Evolutionary conservation across 2,329 filamentous ascomycete species (phyloP).

Genomic region (Aspergillus sp.): DNA sequence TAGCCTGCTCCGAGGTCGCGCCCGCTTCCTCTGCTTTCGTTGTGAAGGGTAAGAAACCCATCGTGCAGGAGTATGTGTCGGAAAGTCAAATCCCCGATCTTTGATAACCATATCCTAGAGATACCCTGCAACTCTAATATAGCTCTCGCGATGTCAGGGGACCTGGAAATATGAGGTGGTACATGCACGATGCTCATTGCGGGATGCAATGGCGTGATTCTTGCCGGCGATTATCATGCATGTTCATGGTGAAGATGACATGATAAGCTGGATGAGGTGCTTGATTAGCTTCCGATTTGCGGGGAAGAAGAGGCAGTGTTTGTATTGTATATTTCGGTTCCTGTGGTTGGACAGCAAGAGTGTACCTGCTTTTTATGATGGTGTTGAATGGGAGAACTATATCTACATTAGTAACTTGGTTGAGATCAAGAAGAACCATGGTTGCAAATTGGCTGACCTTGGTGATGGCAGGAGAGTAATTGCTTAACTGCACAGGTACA

Average conservation of each 20-base stretch:
- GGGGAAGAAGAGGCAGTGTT: not conserved
- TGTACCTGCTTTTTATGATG: no score
- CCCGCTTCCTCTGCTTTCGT: not conserved
- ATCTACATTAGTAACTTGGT: no score
- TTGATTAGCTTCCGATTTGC: not conserved
- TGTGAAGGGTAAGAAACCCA: constrained; percentile 3
- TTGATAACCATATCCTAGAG: not conserved
- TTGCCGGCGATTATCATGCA: not conserved
- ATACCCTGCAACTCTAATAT: not conserved
- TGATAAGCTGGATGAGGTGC: constrained; percentile 5
- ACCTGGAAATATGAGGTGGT: not conserved
- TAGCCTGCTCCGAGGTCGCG: not conserved
- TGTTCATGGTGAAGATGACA: not conserved
- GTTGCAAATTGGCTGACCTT: no score
- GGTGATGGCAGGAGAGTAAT: no score
- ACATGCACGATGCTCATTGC: constrained; percentile 8
- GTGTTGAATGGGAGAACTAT: not conserved
- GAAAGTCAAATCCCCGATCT: no score
- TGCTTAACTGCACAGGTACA: no score
- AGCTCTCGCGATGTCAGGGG: not conserved
- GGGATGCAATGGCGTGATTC: constrained; percentile 9
- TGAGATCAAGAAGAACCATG: no score
- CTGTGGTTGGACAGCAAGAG: no score
- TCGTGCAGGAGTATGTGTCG: not conserved
- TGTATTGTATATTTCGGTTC: not conserved